These are phyloP conservation scores for Suillus luteus DNA, from an alignment of 768 basidiomycete genomes.

Conservation along the genomic window DNA sequence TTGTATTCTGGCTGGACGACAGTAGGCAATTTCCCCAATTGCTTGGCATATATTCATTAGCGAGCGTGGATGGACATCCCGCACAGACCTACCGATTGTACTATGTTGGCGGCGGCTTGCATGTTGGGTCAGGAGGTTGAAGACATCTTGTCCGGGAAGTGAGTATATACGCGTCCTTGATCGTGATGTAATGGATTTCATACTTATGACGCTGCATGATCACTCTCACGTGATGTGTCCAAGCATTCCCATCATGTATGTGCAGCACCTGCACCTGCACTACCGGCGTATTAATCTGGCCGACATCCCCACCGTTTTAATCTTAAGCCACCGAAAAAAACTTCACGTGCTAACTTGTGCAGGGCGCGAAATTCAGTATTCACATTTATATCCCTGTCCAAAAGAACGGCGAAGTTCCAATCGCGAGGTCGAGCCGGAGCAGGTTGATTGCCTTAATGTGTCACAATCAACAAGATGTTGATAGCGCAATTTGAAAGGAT, in stretches of 20 bases:
- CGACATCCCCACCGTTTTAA: background rate
- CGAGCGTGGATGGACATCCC: background rate
- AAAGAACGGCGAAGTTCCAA: background rate
- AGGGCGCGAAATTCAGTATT: background rate
- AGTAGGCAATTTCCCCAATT: slow-evolving; percentile 42
- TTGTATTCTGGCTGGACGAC: slow-evolving; percentile 48
- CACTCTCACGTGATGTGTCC: background rate
- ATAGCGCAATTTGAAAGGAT: background rate
- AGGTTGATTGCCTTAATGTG: background rate
- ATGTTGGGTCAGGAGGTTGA: slow-evolving; percentile 16
- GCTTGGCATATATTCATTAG: slow-evolving; percentile 21
- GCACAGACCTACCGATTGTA: slow-evolving; percentile 26
- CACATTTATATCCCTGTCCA: background rate
- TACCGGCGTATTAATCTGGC: background rate
- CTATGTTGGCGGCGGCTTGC: slow-evolving; percentile 33
- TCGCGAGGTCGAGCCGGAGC: background rate
- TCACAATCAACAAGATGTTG: background rate
- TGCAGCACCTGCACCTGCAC: background rate
- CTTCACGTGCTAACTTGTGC: background rate
- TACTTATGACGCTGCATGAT: slow-evolving; percentile 4
- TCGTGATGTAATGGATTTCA: slow-evolving; percentile 7
- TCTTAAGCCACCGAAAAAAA: background rate
- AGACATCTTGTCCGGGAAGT: background rate
- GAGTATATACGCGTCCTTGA: background rate
- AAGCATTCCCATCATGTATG: background rate